phyloP scores from a whole-genome alignment of 1,139 yeast species.

The Pichia sp. region DNA sequence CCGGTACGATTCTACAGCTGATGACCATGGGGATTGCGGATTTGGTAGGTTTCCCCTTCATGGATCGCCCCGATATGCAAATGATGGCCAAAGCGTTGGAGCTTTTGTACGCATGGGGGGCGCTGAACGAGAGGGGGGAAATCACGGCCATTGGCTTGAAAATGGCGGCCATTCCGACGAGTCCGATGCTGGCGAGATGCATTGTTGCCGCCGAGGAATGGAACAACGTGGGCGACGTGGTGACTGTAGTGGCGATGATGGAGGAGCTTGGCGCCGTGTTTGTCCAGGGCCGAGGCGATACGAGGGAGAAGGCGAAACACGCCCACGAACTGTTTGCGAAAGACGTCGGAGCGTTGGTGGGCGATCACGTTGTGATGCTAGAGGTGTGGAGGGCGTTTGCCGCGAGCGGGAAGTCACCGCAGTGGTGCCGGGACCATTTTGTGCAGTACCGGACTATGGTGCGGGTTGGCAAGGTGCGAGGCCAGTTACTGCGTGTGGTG shows the following conservation, averaged over 20 bases:
- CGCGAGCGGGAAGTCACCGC: constrained; percentile 58
- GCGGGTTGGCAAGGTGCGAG: constrained; percentile 41
- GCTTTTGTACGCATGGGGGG: neutral
- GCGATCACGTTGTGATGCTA: constrained; percentile 31
- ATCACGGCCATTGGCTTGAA: neutral
- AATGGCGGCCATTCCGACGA: neutral
- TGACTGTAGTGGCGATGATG: constrained; percentile 61
- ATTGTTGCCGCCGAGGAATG: neutral
- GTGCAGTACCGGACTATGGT: constrained; percentile 67
- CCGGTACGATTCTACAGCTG: neutral
- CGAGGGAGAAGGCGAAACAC: constrained; percentile 41
- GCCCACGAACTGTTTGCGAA: constrained; percentile 1
- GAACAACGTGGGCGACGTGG: neutral
- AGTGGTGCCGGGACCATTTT: constrained; percentile 87
- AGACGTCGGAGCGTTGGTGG: neutral
- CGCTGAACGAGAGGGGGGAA: neutral
- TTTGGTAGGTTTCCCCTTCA: neutral
- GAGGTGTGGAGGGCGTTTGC: constrained; percentile 70
- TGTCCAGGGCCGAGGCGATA: constrained; percentile 44
- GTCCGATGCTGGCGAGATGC: neutral
- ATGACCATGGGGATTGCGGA: neutral
- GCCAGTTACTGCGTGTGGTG: neutral
- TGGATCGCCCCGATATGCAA: neutral
- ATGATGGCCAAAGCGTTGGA: neutral
- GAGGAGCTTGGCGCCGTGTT: constrained; percentile 75